Evolutionary conservation across 495 filamentous ascomycete genomes (phyloP), one percentile per base, ranked within the genome.

Genomic region (Aspergillus diversus): DNA sequence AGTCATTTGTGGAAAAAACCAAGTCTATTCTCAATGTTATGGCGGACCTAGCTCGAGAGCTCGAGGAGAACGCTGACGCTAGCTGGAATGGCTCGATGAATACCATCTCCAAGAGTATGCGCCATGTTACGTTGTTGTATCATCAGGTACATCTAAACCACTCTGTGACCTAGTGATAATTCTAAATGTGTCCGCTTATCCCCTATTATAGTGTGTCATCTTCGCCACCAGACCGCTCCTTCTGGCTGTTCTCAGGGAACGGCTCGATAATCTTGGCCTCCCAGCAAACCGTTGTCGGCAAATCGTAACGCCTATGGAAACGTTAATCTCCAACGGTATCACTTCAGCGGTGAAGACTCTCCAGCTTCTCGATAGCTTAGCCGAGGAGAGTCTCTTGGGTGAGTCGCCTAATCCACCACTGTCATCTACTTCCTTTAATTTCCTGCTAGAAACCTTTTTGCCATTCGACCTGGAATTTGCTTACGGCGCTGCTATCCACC

Each of bases 391-490:
- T 50, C 68, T 75, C 49, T 68, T 78, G 12, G 74, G 75, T 77
- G 66, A 32, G 64, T 57, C 16, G 12, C n/a, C 5, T 17, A 37
- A 21, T 21, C 43, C 32, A 47, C 33, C 37, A 39, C 31, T 0
- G 2, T 49, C 33, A 34, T n/a, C 11, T 32, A 31, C 47, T 34
- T 11, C 17, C 16, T 15, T 49, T 57, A 27, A 57, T 32, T 46
- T 39, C 43, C 16, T 8, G 5, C 6, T 9, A 77, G 76, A 78
- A 63, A 65, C 66, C 17, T 79, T 79, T 59, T 66, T 79, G 8
- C 71, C 74, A 3, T 79, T 74, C 54, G 72, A 79, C 11, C 64
- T 75, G 5, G 76, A 79, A 66, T 68, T 74, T 32, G 72, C 71
- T n/a, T 76, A 72, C 59, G 71, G 60, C 11, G 73, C 71, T 16